Conservation (phyloP, 208 protist species). For the Trypanosoma avium region DNA sequence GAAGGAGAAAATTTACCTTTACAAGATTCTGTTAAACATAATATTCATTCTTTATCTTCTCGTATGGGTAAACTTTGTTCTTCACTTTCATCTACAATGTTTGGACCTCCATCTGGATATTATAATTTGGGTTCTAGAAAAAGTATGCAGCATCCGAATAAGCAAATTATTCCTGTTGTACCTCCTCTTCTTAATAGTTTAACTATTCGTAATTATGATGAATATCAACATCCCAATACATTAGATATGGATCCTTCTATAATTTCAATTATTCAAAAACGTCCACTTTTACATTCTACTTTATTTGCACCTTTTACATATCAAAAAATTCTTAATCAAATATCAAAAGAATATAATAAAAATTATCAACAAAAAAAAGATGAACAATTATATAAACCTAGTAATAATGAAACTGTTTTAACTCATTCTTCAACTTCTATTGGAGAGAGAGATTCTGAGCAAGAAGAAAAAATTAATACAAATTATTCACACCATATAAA, state of each 20-base stretch:
- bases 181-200: slow-evolving; percentile 42
- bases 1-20: neutral
- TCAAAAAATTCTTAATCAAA: neutral
- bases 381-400: neutral
- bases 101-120: slow-evolving; percentile 52
- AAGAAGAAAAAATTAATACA: too few species aligned
- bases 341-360: neutral
- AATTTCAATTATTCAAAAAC: slow-evolving; percentile 37
- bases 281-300: slow-evolving; percentile 63
- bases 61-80: neutral
- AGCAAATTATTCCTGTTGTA: slow-evolving; percentile 39
- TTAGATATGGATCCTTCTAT: slow-evolving; percentile 27
- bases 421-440: too few species aligned
- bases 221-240: neutral
- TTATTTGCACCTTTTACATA: slow-evolving; percentile 46
- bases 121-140: slow-evolving; percentile 65
- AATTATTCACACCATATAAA: neutral
- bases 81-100: slow-evolving; percentile 1
- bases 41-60: neutral
- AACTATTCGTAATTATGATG: neutral
- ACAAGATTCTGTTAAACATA: neutral
- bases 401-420: too few species aligned
- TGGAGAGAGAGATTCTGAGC: neutral
- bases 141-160: slow-evolving; percentile 49
- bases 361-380: neutral